Base-by-base conservation (phyloP, 768 basidiomycete species). In the Lactarius hengduanensis region DNA sequence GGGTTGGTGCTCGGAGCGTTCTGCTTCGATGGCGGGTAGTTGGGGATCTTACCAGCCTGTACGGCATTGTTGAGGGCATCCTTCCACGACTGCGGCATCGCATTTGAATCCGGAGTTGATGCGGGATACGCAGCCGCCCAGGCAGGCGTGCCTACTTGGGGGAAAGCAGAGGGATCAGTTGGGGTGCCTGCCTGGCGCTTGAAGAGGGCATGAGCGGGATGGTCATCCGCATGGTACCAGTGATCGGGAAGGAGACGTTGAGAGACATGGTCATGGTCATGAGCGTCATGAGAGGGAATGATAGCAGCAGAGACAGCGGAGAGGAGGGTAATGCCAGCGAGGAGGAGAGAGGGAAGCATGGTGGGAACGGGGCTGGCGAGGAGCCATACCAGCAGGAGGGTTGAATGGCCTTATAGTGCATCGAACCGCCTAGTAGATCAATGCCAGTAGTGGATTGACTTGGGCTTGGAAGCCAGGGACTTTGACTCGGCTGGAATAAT, bases 71-170 rank as follows among this genome's bases (percentile, higher is more conserved):
- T 67, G 65, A 82, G 77, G 7, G 79, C 78, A 53, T 77, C 77
- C 32, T 73, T 62, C 83, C 83, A 84, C 8, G 74, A 73, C 56
- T 77, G 71, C 26, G 81, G 81, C 55, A 81, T 67, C 0, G 41
- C 45, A 30, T 62, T 69, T 3, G 71, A 61, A 32, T 76, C 72
- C 2, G 80, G 76, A 3, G 74, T 75, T 4, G 55, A 58, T 8
- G 57, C 41, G 6, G 80, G 79, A 72, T 78, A 80, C 50, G 70
- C 69, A 22, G 76, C 73, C 20, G 67, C 40, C 75, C 78, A 80
- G 60, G 74, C 75, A 6, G 70, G 60, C 9, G 73, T 68, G 22
- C 76, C 76, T 13, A 74, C 70, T 26, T 64, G 43, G 30, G 68
- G 60, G n/a, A 55, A 55, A 6, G 61, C 28, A 32, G 62, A 30